phyloP scores from a whole-genome alignment of 1,139 yeast species.

The Hanseniaspora sp. region DNA sequence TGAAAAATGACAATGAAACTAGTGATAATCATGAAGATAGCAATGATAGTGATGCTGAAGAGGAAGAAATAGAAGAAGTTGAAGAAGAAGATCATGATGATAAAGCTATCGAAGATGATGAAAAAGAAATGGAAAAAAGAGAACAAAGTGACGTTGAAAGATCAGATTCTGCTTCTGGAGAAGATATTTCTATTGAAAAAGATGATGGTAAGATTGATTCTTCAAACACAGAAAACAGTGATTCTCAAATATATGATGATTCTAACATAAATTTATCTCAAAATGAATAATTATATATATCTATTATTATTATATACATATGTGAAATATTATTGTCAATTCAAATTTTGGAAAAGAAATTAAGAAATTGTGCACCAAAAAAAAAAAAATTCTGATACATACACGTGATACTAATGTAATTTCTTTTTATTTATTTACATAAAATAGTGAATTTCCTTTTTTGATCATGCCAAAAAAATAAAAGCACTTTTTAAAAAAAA shows the following conservation, averaged over 20 bases:
- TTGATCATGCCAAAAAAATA: not conserved
- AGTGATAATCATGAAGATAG: constrained; percentile 17
- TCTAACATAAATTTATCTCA: not conserved
- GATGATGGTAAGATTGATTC: constrained; percentile 1
- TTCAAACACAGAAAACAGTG: not conserved
- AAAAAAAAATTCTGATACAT: too few species aligned
- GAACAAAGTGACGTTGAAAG: constrained; percentile 16
- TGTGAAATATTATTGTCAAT: too few species aligned
- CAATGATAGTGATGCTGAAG: constrained; percentile 21
- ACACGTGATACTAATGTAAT: not conserved
- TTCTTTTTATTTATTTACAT: not conserved
- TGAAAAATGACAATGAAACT: not conserved
- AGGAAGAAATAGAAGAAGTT: constrained; percentile 24
- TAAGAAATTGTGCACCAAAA: too few species aligned
- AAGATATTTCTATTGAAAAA: constrained; percentile 10
- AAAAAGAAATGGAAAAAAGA: constrained; percentile 18
- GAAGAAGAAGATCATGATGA: constrained; percentile 23
- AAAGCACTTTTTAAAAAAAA: too few species aligned
- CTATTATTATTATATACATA: too few species aligned
- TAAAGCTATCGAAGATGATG: constrained; percentile 21
- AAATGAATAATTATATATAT: not conserved
- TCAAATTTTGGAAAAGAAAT: too few species aligned
- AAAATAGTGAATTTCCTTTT: not conserved
- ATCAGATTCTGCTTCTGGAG: constrained; percentile 8
- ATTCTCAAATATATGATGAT: not conserved